phyloP scores from a whole-genome alignment of 331 rosid species.

The Dryas integrifolia region DNA sequence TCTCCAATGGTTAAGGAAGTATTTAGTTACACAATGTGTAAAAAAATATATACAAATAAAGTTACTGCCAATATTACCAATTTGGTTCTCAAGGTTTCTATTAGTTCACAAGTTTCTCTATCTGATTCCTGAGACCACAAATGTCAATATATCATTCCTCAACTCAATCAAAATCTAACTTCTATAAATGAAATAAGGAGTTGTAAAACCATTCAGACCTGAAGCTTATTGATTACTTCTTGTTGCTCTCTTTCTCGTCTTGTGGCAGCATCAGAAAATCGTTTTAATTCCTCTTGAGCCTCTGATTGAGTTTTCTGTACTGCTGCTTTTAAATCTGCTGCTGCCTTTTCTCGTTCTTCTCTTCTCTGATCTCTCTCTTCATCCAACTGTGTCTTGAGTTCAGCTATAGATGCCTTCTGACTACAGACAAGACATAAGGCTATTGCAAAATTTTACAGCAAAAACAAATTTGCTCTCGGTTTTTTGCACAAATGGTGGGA shows the following conservation, averaged over 20 bases:
- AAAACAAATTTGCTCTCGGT: neutral
- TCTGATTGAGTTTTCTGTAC: conserved; percentile 75
- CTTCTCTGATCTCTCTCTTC: conserved; percentile 76
- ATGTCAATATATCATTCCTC: conserved; percentile 12
- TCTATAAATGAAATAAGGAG: neutral
- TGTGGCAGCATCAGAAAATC: conserved; percentile 55
- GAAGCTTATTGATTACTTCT: conserved; percentile 75
- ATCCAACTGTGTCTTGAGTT: conserved; percentile 69
- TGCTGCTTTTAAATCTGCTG: conserved; percentile 75
- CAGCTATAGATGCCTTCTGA: conserved; percentile 67
- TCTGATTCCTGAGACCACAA: conserved; percentile 67
- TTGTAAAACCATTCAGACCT: conserved; percentile 48
- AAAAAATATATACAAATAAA: neutral
- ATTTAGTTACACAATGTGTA: neutral
- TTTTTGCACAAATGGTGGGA: neutral
- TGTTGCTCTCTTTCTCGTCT: conserved; percentile 75
- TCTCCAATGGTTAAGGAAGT: conserved; percentile 12
- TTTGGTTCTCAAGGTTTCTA: conserved; percentile 81
- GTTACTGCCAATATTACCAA: conserved; percentile 56
- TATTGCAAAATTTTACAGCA: conserved; percentile 23
- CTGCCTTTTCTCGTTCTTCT: conserved; percentile 91
- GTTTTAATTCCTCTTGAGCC: conserved; percentile 77
- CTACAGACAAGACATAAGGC: conserved; percentile 30
- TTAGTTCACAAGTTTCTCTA: conserved; percentile 58
- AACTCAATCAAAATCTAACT: neutral